These are phyloP conservation scores for Luffa aegyptiaca DNA, from an alignment of 306 rosid species.

Conservation along the genomic window DNA sequence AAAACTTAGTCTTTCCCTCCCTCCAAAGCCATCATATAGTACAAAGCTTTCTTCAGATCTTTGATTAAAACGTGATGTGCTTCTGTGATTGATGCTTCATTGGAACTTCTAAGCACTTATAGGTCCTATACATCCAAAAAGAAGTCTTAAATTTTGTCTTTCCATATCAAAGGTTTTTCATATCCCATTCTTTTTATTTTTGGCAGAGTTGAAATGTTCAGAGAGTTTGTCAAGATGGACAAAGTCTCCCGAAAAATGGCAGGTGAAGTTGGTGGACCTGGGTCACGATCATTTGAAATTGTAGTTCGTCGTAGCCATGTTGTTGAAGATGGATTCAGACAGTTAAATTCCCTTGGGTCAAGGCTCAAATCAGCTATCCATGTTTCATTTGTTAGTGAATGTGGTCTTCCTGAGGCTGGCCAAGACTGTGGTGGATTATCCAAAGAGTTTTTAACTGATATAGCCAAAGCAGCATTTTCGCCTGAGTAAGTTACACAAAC, in stretches of 20 bases:
- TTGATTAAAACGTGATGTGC: neutral
- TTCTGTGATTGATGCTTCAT: neutral
- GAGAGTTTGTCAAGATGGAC: conserved; percentile 91
- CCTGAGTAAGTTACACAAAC: conserved; percentile 63
- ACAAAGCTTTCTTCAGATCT: neutral
- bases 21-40: neutral
- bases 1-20: neutral
- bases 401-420: conserved; percentile 97
- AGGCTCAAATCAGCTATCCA: conserved; percentile 83
- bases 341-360: conserved; percentile 78
- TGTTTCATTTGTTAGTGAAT: conserved; percentile 94
- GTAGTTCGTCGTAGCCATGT: conserved; percentile 76
- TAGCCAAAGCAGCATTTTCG: conserved; percentile 79
- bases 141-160: neutral
- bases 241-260: conserved; percentile 91
- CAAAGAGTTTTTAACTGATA: conserved; percentile 85
- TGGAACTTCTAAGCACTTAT: neutral
- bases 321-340: conserved; percentile 93
- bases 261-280: conserved; percentile 80
- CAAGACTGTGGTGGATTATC: conserved; percentile 97
- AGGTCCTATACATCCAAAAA: neutral
- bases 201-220: conserved; percentile 91
- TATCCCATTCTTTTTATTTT: conserved; percentile 15
- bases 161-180: neutral
- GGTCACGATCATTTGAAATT: conserved; percentile 69